Percentiles rank a stretch among this genome's conserved stretches.
These are phyloP conservation scores for Malbranchea zuffiana DNA, from an alignment of 2,329 filamentous ascomycete species.

Conservation along the genomic window DNA sequence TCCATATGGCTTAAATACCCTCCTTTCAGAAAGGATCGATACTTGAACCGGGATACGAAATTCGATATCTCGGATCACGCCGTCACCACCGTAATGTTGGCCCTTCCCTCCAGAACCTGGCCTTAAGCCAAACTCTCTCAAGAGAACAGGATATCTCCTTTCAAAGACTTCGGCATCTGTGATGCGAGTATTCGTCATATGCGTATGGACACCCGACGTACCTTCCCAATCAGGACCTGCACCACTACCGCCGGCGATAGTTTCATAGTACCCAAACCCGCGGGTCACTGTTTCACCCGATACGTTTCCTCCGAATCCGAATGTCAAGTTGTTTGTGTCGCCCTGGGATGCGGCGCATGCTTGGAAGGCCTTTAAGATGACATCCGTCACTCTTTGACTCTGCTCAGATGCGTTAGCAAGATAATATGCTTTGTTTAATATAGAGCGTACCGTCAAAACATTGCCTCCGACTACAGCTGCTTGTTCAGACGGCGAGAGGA, in stretches of 20 bases:
- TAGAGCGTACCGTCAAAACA: constrained; percentile 49
- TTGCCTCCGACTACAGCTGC: constrained; percentile 72
- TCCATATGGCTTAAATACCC: constrained; percentile 66
- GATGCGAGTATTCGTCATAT: constrained; percentile 81
- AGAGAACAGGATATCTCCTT: constrained; percentile 61
- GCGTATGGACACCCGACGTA: constrained; percentile 64
- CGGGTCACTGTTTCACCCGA: constrained; percentile 43
- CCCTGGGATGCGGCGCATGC: constrained; percentile 67
- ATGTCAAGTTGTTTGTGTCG: constrained; percentile 68
- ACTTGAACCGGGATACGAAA: constrained; percentile 68
- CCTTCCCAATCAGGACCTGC: constrained; percentile 64
- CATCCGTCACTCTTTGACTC: constrained; percentile 63
- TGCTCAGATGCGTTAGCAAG: constrained; percentile 11
- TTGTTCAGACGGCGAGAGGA: constrained; percentile 59
- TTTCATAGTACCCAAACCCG: constrained; percentile 74
- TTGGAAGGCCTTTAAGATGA: constrained; percentile 63
- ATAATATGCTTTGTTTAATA: not conserved
- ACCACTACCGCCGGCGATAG: constrained; percentile 66
- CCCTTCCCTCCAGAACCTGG: constrained; percentile 54
- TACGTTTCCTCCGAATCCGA: constrained; percentile 60
- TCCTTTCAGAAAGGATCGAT: constrained; percentile 60
- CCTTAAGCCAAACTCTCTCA: constrained; percentile 59
- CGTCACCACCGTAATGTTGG: constrained; percentile 60
- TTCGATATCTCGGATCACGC: constrained; percentile 68
- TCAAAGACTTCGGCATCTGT: constrained; percentile 74